Percentiles rank a stretch among this genome's conserved stretches.
Conservation (phyloP, 768 basidiomycete genomes). For the Boletus coccyginus region DNA sequence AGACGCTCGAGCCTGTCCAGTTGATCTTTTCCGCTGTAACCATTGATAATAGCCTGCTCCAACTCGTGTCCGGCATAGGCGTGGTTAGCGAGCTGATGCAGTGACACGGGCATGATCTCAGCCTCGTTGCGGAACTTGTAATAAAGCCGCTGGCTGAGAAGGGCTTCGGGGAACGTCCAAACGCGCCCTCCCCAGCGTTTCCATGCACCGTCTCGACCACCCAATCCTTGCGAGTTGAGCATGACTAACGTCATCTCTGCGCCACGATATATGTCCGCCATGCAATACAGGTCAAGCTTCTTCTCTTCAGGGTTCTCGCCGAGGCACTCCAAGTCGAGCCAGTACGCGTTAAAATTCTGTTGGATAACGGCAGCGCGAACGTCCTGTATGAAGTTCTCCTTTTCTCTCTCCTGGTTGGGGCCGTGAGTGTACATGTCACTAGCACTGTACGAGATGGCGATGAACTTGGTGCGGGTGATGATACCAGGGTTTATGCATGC, state of each 20-base stretch:
- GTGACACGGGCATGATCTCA: background rate
- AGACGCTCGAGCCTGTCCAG: slow-evolving; percentile 17
- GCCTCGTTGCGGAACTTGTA: slow-evolving; percentile 3
- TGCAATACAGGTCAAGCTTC: slow-evolving; percentile 16
- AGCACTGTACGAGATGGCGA: slow-evolving; percentile 18
- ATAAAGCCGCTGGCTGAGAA: slow-evolving; percentile 8
- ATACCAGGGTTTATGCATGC: background rate
- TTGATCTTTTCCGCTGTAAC: slow-evolving; percentile 18
- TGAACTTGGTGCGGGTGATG: slow-evolving; percentile 8
- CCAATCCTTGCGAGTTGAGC: background rate
- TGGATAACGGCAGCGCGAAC: slow-evolving; percentile 1
- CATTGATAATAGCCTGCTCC: slow-evolving; percentile 17
- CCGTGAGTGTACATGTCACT: slow-evolving; percentile 8
- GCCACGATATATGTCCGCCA: slow-evolving; percentile 17
- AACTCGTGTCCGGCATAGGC: too few species aligned
- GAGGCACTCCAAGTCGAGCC: slow-evolving; percentile 19
- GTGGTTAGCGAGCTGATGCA: background rate
- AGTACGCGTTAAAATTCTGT: slow-evolving; percentile 12
- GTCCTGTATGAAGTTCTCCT: slow-evolving; percentile 3
- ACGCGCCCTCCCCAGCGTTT: slow-evolving; percentile 18
- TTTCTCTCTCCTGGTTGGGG: background rate
- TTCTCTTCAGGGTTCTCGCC: slow-evolving; percentile 14
- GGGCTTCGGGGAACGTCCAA: slow-evolving; percentile 15
- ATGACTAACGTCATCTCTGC: slow-evolving; percentile 13
- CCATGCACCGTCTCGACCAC: background rate